Percentiles rank a stretch among this genome's conserved stretches.
Evolutionary conservation across 1,284 basidiomycete species (phyloP).

Genomic region (Moniliophthora roreri): DNA sequence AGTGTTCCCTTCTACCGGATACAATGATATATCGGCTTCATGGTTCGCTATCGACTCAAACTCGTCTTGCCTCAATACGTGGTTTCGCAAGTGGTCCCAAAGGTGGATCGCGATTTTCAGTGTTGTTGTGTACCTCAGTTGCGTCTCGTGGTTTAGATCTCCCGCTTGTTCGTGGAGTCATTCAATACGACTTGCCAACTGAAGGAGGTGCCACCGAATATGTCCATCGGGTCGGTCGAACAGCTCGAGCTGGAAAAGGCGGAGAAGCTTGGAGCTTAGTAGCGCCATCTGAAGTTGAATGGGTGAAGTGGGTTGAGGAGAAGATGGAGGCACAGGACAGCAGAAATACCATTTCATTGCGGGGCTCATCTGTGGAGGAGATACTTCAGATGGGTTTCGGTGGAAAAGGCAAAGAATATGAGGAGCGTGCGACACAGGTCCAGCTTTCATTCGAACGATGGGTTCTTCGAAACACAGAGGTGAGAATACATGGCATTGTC

Average conservation of each 20-base stretch:
- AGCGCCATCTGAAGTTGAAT: conserved; percentile 81
- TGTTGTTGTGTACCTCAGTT: conserved; percentile 95
- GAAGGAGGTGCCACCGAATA: conserved; percentile 98
- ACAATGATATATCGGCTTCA: conserved; percentile 91
- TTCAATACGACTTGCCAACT: conserved; percentile 97
- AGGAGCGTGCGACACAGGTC: conserved; percentile 92
- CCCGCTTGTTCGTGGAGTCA: conserved; percentile 90
- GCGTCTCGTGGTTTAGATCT: conserved; percentile 98
- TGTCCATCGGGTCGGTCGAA: conserved; percentile 95
- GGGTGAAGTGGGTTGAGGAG: conserved; percentile 86
- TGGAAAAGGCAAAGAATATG: conserved; percentile 77
- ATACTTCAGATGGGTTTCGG: conserved; percentile 85
- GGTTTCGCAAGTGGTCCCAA: conserved; percentile 66
- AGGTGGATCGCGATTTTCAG: conserved; percentile 45
- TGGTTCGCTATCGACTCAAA: conserved; percentile 84
- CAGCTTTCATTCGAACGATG: conserved; percentile 95
- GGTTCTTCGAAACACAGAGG: conserved; percentile 78
- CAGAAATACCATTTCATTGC: conserved; percentile 50
- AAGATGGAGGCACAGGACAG: conserved; percentile 61
- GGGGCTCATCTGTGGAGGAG: conserved; percentile 65
- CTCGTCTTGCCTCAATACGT: conserved; percentile 80
- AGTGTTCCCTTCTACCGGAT: conserved; percentile 79
- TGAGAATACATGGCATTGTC: conserved; percentile 35
- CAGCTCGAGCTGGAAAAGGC: conserved; percentile 92
- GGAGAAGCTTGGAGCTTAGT: conserved; percentile 96